Evolutionary conservation across 1,284 basidiomycete species (phyloP).

Genomic region (Leccinum angustisporum): DNA sequence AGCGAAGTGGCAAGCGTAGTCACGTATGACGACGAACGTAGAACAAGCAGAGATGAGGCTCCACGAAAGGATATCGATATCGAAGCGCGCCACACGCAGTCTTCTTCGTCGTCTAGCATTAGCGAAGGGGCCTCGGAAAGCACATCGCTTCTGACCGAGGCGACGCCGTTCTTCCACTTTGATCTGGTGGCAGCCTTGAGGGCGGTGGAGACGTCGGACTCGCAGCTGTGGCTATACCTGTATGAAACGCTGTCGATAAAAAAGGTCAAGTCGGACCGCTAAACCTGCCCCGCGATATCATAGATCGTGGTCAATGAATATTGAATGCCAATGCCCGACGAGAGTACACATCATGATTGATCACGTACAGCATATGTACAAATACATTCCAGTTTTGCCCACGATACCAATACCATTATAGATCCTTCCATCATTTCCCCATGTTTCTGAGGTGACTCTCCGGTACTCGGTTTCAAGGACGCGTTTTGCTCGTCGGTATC

Average conservation of each 20-base stretch:
- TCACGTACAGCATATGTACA: not conserved
- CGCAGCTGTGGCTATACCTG: constrained; percentile 1
- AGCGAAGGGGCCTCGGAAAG: constrained; percentile 15
- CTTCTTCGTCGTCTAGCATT: constrained; percentile 6
- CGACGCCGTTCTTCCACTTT: constrained; percentile 88
- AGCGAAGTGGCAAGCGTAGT: constrained; percentile 77
- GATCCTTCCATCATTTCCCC: not conserved
- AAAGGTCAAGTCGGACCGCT: not conserved
- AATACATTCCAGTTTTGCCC: not conserved
- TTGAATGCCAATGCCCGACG: too few species aligned
- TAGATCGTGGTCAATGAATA: not conserved
- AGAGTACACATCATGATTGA: not conserved
- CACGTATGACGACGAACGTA: constrained; percentile 50
- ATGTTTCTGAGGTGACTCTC: constrained; percentile 18
- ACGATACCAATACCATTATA: not conserved
- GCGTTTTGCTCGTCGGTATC: not conserved
- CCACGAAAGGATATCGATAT: constrained; percentile 28
- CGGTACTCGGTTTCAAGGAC: constrained; percentile 1
- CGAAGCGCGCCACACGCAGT: constrained; percentile 37
- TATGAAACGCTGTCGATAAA: constrained; percentile 18
- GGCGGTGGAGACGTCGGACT: constrained; percentile 54
- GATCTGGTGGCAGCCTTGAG: constrained; percentile 74
- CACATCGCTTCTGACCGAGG: constrained; percentile 38
- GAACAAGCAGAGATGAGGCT: constrained; percentile 21
- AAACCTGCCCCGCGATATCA: not conserved